A percentile compares a stretch with the other conserved stretches of the same genome.
Evolutionary conservation across 495 filamentous ascomycete species (phyloP).

Genomic region (Podospora pseudocomata): DNA sequence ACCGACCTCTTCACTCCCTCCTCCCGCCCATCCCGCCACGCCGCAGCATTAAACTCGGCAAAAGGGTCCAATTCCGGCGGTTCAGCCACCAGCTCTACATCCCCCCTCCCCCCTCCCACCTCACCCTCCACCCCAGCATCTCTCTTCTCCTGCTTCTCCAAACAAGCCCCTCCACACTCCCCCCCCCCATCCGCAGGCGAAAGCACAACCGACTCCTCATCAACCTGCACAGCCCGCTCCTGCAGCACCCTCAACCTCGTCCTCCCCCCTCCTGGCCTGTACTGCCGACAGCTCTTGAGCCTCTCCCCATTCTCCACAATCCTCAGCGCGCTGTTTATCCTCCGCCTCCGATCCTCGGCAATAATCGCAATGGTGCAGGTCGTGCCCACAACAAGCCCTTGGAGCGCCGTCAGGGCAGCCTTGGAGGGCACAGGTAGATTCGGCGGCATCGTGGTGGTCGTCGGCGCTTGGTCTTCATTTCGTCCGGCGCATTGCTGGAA

Average conservation of each 20-base stretch:
- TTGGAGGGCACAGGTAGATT: slow-evolving; percentile 52
- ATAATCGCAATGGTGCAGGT: slow-evolving; percentile 52
- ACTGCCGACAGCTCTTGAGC: slow-evolving; percentile 41
- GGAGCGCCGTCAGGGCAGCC: slow-evolving; percentile 50
- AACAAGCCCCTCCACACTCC: not conserved
- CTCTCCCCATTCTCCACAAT: slow-evolving; percentile 47
- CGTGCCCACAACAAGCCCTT: slow-evolving; percentile 49
- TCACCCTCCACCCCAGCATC: not conserved
- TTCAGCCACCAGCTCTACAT: not conserved
- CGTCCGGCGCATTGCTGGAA: slow-evolving; percentile 25
- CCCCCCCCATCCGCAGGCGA: not conserved
- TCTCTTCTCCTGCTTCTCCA: not conserved
- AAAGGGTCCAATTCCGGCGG: not conserved
- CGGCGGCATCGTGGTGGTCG: slow-evolving; percentile 35
- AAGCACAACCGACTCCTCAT: slow-evolving; percentile 16
- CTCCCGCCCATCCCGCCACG: not conserved
- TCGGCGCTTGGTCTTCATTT: slow-evolving; percentile 22
- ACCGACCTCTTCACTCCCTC: not conserved
- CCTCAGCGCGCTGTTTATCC: slow-evolving; percentile 43
- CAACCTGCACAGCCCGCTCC: slow-evolving; percentile 24
- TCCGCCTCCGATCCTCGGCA: slow-evolving; percentile 52
- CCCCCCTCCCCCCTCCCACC: not conserved
- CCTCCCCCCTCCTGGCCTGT: slow-evolving; percentile 38
- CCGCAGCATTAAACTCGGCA: not conserved
- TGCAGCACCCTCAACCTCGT: slow-evolving; percentile 41